A percentile compares a stretch with the other conserved stretches of the same genome.
Evolutionary conservation across 768 basidiomycete genomes (phyloP).

Genomic region (Xerocomus potaroensis): DNA sequence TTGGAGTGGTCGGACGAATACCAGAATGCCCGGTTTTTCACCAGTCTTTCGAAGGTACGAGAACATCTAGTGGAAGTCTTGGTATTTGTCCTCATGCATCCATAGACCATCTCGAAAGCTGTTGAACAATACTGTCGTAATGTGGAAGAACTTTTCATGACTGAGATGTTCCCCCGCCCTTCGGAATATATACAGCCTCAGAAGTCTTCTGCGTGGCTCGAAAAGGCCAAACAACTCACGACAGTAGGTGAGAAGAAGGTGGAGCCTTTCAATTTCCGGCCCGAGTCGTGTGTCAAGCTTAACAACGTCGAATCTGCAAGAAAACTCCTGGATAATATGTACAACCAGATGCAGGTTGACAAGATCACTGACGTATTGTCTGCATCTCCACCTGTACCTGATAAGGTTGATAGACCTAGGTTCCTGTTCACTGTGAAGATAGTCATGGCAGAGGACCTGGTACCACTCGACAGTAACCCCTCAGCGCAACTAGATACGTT

Average conservation of each 20-base stretch:
- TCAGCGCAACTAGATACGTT: constrained; percentile 88
- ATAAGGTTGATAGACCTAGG: constrained; percentile 59
- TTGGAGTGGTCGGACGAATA: constrained; percentile 91
- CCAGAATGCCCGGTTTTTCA: constrained; percentile 87
- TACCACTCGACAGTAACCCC: constrained; percentile 68
- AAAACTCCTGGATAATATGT: constrained; percentile 89
- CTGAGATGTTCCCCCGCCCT: constrained; percentile 91
- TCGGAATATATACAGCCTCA: constrained; percentile 76
- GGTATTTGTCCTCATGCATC: background rate
- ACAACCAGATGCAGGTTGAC: constrained; percentile 87
- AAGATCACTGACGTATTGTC: constrained; percentile 65
- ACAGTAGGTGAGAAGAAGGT: constrained; percentile 83
- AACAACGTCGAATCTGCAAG: constrained; percentile 96
- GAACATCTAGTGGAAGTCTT: background rate
- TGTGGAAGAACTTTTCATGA: constrained; percentile 85
- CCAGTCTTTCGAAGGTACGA: constrained; percentile 78
- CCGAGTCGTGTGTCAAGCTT: constrained; percentile 93
- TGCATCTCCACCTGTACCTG: constrained; percentile 62
- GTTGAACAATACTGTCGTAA: constrained; percentile 88
- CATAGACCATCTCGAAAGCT: constrained; percentile 89
- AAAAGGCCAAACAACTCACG: constrained; percentile 77
- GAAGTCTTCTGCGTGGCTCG: constrained; percentile 85
- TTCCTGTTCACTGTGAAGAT: constrained; percentile 95
- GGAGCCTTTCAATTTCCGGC: constrained; percentile 91
- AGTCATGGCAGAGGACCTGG: constrained; percentile 84